Evolutionary conservation across 2,329 filamentous ascomycete genomes (phyloP), one percentile per base, ranked within the genome.

Genomic region (Rasamsonia emersonii): DNA sequence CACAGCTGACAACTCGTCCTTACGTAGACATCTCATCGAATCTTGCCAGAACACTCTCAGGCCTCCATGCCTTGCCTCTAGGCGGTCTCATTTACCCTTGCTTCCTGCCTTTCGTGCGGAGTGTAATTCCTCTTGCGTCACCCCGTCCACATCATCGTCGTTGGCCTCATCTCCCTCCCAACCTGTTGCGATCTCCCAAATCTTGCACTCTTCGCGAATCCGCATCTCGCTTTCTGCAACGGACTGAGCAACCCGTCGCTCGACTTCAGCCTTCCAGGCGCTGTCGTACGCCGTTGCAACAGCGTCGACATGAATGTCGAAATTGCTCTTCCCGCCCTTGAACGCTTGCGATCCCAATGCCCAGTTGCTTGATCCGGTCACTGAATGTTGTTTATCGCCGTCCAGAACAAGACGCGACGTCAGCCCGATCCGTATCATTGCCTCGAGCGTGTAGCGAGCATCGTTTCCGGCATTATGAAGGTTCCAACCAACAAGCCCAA

Each of bases 391-490:
- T 24, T 28, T 11, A 7, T 6, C 19, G 15, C 21, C 27, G 25
- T 51, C 47, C 11, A 45, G 40, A 18, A 44, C 29, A 16, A 50
- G 25, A 24, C 51, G 42, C 7, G 52, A 45, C 24, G 46, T 43
- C 14, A 75, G 58, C 21, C 67, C 68, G 38, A 85, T 71, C 4
- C 64, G 73, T 5, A 94, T 54, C 67, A 91, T 73, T 5, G 77
- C 80, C 39, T 79, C 77, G 40, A 93, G 59, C 0, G 85, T 89
- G 52, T 82, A 91, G 1, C 77, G 71, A 0, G 86, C 86, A 51
- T 94, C 86, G 43, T 94, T 94, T 2, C 86, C 73, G 0, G 79
- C 86, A 49, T 93, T 93, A 57, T 94, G 86, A n/a, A 89, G 65
- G 44, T 82, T 68, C 56, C 65, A 73, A 24, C 67, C 73, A 0